Conservation (phyloP, 2,329 filamentous ascomycete species). For the Thelonectria rubi region DNA sequence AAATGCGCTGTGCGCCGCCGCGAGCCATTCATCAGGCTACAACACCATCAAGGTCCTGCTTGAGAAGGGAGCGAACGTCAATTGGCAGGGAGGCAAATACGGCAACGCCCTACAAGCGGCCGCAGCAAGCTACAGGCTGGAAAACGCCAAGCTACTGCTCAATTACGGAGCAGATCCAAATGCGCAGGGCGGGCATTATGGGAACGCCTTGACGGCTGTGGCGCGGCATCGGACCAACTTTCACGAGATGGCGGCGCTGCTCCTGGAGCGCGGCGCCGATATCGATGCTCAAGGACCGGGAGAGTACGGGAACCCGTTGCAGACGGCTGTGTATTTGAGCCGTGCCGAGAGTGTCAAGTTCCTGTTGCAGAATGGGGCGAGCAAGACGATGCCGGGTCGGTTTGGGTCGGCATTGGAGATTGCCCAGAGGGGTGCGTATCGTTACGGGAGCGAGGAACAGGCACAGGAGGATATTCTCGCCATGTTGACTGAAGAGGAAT, state of each 20-base stretch:
- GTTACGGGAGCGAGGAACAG: background rate
- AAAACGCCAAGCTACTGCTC: background rate
- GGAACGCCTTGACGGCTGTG: background rate
- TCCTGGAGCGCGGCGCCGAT: background rate
- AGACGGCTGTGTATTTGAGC: background rate
- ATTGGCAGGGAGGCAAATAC: background rate
- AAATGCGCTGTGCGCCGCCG: background rate
- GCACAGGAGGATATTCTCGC: background rate
- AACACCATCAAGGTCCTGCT: background rate
- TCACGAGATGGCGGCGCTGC: background rate
- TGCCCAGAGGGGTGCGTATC: background rate
- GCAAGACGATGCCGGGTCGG: background rate
- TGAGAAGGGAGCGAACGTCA: background rate
- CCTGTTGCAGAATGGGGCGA: background rate
- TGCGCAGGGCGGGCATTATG: background rate
- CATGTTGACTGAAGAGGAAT: background rate
- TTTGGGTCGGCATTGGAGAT: constrained; percentile 1
- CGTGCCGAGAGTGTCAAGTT: background rate
- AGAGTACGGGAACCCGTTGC: background rate
- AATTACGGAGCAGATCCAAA: background rate
- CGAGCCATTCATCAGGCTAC: background rate
- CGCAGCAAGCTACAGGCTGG: background rate
- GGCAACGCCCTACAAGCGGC: background rate
- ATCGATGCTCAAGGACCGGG: background rate
- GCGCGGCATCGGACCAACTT: background rate